Conservation (phyloP, 2,329 filamentous ascomycete genomes). For the Chaetomium sp. region DNA sequence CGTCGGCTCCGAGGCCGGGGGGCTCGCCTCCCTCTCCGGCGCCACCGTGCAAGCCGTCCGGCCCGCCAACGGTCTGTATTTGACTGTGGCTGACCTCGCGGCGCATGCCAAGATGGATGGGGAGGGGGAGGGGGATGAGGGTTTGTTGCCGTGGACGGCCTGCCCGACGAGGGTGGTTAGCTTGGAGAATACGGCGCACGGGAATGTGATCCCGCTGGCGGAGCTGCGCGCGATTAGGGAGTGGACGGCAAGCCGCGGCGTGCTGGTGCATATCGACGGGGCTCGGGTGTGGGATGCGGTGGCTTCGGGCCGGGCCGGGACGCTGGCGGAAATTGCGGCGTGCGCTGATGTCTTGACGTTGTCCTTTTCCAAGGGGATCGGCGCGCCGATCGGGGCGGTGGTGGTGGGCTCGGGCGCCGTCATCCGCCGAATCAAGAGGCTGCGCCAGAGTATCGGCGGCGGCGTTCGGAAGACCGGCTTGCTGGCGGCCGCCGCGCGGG, state of each 20-base stretch:
- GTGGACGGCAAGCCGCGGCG: not conserved
- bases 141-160: not conserved
- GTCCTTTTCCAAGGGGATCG: not conserved
- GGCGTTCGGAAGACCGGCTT: not conserved
- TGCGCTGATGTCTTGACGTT: not conserved
- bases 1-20: not conserved
- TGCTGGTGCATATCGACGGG: not conserved
- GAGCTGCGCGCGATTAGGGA: not conserved
- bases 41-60: not conserved
- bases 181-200: not conserved
- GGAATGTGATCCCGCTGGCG: not conserved
- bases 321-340: not conserved
- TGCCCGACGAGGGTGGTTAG: not conserved
- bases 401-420: not conserved
- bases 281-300: not conserved
- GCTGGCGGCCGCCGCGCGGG: not conserved
- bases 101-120: not conserved
- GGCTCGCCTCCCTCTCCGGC: not conserved
- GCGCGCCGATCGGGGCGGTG: not conserved
- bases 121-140: not conserved
- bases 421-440: not conserved
- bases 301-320: not conserved
- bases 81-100: not conserved
- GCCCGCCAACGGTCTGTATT: not conserved
- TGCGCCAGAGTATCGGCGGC: slow-evolving; percentile 2